Evolutionary conservation across 257 asterid genomes (phyloP).

Genomic region (Cinchona pubescens): DNA sequence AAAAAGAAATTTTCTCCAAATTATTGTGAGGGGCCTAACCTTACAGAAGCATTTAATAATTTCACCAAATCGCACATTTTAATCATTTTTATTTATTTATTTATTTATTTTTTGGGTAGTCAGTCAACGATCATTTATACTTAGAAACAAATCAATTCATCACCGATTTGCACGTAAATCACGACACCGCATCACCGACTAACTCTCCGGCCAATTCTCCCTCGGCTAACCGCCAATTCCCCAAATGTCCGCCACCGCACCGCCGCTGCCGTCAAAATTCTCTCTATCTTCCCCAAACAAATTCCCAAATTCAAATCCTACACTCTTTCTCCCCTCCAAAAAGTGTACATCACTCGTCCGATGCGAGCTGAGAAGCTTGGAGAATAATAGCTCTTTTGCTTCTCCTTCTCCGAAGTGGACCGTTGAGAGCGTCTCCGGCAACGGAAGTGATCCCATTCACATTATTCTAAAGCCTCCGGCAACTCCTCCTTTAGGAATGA

Average conservation of each 20-base stretch:
- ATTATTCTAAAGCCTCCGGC: slow-evolving; percentile 80
- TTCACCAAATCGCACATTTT: too few relatives aligned
- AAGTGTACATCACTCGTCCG: slow-evolving; percentile 24
- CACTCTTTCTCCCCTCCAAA: slow-evolving; percentile 17
- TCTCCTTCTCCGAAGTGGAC: slow-evolving; percentile 59
- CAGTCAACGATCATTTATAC: too few relatives aligned
- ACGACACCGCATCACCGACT: too few relatives aligned
- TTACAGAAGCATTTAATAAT: too few relatives aligned
- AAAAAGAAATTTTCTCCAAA: too few relatives aligned
- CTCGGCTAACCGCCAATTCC: slow-evolving; percentile 22
- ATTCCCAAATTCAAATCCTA: slow-evolving; percentile 20
- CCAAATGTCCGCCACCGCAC: slow-evolving; percentile 63
- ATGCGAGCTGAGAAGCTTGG: slow-evolving; percentile 47
- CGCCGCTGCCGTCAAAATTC: slow-evolving; percentile 35
- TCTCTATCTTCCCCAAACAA: slow-evolving; percentile 23
- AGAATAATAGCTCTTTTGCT: slow-evolving; percentile 19
- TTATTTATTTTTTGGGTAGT: too few relatives aligned
- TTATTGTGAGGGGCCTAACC: too few relatives aligned
- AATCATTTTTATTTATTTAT: too few relatives aligned
- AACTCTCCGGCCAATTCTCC: too few relatives aligned
- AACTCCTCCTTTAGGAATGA: slow-evolving; percentile 39
- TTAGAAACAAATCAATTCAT: too few relatives aligned
- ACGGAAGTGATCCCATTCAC: slow-evolving; percentile 62
- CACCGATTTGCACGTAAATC: too few relatives aligned
- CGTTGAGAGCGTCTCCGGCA: slow-evolving; percentile 64